Evolutionary conservation across 129 eudicot genomes (phyloP).

Genomic region (Arctium lappa): DNA sequence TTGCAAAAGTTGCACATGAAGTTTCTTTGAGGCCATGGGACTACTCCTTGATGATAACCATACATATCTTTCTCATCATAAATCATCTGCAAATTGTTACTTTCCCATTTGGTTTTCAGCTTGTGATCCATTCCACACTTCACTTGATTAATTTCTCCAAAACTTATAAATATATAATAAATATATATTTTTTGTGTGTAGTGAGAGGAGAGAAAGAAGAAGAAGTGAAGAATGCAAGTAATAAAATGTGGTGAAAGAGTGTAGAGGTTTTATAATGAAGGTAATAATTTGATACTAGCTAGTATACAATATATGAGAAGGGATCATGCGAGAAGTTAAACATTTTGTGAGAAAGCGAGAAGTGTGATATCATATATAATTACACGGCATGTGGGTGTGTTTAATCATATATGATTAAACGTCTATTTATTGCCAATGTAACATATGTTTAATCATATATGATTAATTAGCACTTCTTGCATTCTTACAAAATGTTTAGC

Average conservation of each 20-base stretch:
- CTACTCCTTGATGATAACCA: constrained; percentile 25
- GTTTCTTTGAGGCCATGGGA: constrained; percentile 68
- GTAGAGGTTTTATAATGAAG: constrained; percentile 18
- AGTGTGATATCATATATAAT: too few species aligned
- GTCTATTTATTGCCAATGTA: too few species aligned
- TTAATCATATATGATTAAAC: too few species aligned
- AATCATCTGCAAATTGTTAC: constrained; percentile 17
- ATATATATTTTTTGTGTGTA: not conserved
- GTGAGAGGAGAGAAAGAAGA: not conserved
- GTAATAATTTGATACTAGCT: not conserved
- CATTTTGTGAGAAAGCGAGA: too few species aligned
- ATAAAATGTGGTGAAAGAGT: constrained; percentile 5
- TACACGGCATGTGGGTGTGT: too few species aligned
- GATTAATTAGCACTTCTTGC: too few species aligned
- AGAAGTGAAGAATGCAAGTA: constrained; percentile 3
- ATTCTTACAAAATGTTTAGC: too few species aligned
- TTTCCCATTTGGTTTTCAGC: constrained; percentile 28
- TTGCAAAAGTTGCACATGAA: constrained; percentile 69
- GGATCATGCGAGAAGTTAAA: too few species aligned
- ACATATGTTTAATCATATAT: too few species aligned
- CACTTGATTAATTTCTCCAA: constrained; percentile 23
- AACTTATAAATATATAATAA: not conserved
- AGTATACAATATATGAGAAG: not conserved
- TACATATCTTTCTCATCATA: constrained; percentile 29
- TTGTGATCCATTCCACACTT: constrained; percentile 32